phyloP scores from a whole-genome alignment of 192 early-diverging fungal genomes.

The Entomortierella parvispora region DNA sequence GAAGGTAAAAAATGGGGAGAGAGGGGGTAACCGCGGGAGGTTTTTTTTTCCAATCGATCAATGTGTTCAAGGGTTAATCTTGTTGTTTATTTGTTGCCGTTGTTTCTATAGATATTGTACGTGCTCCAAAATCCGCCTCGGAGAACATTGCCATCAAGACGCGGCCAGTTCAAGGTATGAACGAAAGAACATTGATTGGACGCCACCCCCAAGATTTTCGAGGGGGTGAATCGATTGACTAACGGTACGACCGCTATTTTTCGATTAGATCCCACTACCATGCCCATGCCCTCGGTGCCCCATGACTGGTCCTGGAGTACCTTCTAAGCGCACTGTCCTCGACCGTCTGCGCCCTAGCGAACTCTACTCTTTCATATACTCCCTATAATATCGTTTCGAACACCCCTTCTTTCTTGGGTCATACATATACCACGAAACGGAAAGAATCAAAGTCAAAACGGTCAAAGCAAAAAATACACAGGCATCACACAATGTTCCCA shows the following conservation, averaged over 20 bases:
- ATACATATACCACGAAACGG: too few relatives aligned
- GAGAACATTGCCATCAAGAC: slow-evolving; percentile 50
- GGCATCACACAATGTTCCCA: too few relatives aligned
- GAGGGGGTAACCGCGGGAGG: not conserved
- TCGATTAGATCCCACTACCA: slow-evolving; percentile 15
- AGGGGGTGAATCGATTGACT: not conserved
- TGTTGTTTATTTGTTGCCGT: not conserved
- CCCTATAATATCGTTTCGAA: too few relatives aligned
- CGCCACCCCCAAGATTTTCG: not conserved
- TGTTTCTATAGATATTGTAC: slow-evolving; percentile 20
- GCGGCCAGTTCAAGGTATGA: slow-evolving; percentile 30
- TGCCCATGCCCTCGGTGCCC: slow-evolving; percentile 52
- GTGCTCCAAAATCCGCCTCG: slow-evolving; percentile 20
- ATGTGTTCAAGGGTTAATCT: not conserved
- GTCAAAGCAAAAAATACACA: too few relatives aligned
- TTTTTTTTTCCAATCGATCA: not conserved
- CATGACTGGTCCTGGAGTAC: slow-evolving; percentile 54
- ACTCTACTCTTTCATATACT: not conserved
- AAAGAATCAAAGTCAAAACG: too few relatives aligned
- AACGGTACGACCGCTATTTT: not conserved
- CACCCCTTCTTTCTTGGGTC: too few relatives aligned
- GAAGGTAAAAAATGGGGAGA: slow-evolving; percentile 21
- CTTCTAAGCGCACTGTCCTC: slow-evolving; percentile 18
- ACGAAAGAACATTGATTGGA: not conserved
- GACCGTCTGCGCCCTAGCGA: too few relatives aligned